Conservation (phyloP, 306 rosid genomes). For the Fragaria ananassa region DNA sequence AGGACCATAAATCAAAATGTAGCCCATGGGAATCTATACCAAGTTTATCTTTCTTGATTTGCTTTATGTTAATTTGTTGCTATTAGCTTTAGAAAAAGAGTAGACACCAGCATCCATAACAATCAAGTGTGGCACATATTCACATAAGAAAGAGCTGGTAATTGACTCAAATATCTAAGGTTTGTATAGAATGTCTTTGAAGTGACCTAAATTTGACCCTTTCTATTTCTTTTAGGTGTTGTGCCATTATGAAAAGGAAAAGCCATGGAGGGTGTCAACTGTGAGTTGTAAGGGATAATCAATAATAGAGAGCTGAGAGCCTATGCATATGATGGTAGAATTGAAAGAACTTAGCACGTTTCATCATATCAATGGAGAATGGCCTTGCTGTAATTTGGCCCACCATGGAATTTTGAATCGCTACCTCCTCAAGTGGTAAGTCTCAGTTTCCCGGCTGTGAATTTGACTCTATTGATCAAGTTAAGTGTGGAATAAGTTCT, state of each 20-base stretch:
- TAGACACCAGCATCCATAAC: slow-evolving; percentile 19
- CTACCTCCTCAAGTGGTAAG: slow-evolving; percentile 21
- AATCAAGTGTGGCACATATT: slow-evolving; percentile 27
- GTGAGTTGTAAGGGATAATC: slow-evolving; percentile 16
- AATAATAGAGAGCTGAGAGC: slow-evolving; percentile 44
- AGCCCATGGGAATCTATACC: slow-evolving; percentile 9
- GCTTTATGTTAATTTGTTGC: slow-evolving; percentile 18
- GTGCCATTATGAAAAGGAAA: slow-evolving; percentile 18
- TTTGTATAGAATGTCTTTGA: slow-evolving; percentile 6
- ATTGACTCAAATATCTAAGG: slow-evolving; percentile 19
- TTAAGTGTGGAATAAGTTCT: background rate
- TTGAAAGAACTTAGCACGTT: slow-evolving; percentile 26
- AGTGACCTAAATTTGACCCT: slow-evolving; percentile 21
- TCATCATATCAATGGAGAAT: slow-evolving; percentile 26
- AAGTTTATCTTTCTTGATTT: slow-evolving; percentile 5
- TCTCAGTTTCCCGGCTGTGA: background rate
- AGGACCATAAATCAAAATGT: slow-evolving; percentile 17
- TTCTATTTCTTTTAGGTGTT: slow-evolving; percentile 29
- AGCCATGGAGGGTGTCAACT: slow-evolving; percentile 31
- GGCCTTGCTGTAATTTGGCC: slow-evolving; percentile 44
- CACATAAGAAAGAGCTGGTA: slow-evolving; percentile 18
- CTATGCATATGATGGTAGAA: slow-evolving; percentile 21
- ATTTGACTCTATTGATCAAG: background rate
- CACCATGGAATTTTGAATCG: slow-evolving; percentile 27
- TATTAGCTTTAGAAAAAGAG: slow-evolving; percentile 29